Evolutionary conservation across 345 rosid genomes (phyloP).

Genomic region (Populus ilicifolia): DNA sequence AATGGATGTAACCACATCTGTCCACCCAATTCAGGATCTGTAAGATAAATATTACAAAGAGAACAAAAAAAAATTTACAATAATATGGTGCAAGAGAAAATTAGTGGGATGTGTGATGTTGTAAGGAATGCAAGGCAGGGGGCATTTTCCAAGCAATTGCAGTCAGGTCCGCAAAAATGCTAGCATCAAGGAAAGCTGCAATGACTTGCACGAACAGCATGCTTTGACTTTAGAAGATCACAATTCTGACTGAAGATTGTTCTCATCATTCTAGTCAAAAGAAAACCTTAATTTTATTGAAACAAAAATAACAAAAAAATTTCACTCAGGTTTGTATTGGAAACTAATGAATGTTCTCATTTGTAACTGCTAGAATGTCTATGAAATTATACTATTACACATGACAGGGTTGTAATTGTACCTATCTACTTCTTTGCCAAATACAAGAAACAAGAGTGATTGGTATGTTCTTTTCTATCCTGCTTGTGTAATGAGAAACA

Average conservation of each 20-base stretch:
- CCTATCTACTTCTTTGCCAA: no score
- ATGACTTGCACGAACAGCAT: not conserved
- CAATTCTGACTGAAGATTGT: no score
- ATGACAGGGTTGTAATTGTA: no score
- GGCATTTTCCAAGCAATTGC: not conserved
- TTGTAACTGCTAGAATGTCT: no score
- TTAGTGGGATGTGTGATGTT: not conserved
- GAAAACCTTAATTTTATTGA: not conserved
- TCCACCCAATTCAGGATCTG: conserved; percentile 1
- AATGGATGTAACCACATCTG: conserved; percentile 72
- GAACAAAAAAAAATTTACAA: not conserved
- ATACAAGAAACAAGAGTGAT: no score
- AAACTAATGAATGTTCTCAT: not conserved
- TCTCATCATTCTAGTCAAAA: no score
- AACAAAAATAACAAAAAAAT: not conserved
- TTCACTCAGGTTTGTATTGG: not conserved
- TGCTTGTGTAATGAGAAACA: no score
- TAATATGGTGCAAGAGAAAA: not conserved
- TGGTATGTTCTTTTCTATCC: no score
- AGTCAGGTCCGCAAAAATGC: not conserved
- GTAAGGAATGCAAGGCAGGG: not conserved
- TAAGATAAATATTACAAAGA: not conserved
- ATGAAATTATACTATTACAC: no score
- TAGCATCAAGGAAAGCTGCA: not conserved
- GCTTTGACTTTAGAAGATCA: not conserved